Evolutionary conservation across 208 protist species (phyloP).

Genomic region (Leptomonas pyrrhocoris): DNA sequence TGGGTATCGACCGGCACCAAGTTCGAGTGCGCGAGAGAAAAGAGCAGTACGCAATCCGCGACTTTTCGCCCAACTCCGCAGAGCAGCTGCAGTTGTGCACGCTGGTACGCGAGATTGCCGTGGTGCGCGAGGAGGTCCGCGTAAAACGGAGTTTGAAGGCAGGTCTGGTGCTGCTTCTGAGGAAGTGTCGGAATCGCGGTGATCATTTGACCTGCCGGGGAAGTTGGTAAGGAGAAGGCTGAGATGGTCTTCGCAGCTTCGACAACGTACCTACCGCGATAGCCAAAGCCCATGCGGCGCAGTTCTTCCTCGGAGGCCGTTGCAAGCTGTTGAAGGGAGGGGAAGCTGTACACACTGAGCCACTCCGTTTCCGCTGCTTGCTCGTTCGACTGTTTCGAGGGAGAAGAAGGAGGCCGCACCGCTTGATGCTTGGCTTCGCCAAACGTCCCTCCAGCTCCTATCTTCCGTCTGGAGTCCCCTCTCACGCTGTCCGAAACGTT

Average conservation of each 20-base stretch:
- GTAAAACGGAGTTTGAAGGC: constrained; percentile 53
- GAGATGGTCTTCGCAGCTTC: constrained; percentile 19
- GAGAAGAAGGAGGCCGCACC: too few species aligned
- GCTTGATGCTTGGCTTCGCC: neutral
- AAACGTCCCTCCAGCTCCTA: too few species aligned
- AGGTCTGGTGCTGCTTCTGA: constrained; percentile 14
- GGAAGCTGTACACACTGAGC: constrained; percentile 56
- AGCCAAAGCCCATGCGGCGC: constrained; percentile 64
- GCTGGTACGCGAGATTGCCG: constrained; percentile 32
- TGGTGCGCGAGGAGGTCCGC: constrained; percentile 30
- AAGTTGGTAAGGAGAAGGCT: neutral
- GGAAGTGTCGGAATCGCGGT: neutral
- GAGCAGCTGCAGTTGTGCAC: constrained; percentile 50
- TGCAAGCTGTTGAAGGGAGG: constrained; percentile 47
- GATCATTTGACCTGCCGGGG: neutral
- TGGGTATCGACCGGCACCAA: constrained; percentile 91
- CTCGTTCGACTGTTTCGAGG: too few species aligned
- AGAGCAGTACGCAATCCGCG: constrained; percentile 84
- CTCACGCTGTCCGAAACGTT: neutral
- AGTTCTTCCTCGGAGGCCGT: constrained; percentile 41
- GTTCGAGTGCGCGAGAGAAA: constrained; percentile 56
- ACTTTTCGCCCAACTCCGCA: constrained; percentile 85
- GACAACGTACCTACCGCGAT: constrained; percentile 77
- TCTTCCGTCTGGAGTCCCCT: too few species aligned
- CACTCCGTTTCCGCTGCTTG: constrained; percentile 17